These are phyloP conservation scores for Aspergillus nomiae DNA, from an alignment of 2,329 filamentous ascomycete species.

Conservation along the genomic window DNA sequence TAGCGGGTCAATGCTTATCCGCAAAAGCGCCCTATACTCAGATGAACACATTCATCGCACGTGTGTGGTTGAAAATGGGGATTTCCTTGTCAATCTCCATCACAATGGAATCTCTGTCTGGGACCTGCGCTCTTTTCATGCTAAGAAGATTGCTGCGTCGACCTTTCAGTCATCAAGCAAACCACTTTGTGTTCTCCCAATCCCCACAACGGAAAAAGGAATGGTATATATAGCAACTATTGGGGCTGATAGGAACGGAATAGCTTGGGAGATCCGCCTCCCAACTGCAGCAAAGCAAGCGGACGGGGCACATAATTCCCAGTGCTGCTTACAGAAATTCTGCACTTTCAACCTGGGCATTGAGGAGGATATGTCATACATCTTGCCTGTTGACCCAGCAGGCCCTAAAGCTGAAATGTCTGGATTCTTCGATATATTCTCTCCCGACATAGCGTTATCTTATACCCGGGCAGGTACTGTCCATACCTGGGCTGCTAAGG, in stretches of 20 bases:
- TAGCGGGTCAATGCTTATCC: constrained; percentile 58
- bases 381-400: constrained; percentile 84
- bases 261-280: constrained; percentile 77
- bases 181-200: constrained; percentile 75
- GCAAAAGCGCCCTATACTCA: constrained; percentile 69
- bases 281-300: constrained; percentile 45
- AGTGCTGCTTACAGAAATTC: constrained; percentile 63
- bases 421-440: constrained; percentile 82
- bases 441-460: constrained; percentile 81
- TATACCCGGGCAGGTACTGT: constrained; percentile 75
- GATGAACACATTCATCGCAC: constrained; percentile 76
- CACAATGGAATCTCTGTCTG: constrained; percentile 72
- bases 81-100: constrained; percentile 79
- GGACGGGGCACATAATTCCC: constrained; percentile 31
- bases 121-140: constrained; percentile 68
- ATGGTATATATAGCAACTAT: constrained; percentile 76
- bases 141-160: constrained; percentile 60
- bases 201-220: constrained; percentile 62
- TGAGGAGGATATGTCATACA: constrained; percentile 55
- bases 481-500: constrained; percentile 80
- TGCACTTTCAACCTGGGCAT: constrained; percentile 69
- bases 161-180: constrained; percentile 66
- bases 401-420: constrained; percentile 71
- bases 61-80: constrained; percentile 73
- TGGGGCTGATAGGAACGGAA: constrained; percentile 73